Evolutionary conservation across 139 green algal genomes (phyloP), one percentile per base, ranked within the genome.

Genomic region (Ettlia oleoabundans): DNA sequence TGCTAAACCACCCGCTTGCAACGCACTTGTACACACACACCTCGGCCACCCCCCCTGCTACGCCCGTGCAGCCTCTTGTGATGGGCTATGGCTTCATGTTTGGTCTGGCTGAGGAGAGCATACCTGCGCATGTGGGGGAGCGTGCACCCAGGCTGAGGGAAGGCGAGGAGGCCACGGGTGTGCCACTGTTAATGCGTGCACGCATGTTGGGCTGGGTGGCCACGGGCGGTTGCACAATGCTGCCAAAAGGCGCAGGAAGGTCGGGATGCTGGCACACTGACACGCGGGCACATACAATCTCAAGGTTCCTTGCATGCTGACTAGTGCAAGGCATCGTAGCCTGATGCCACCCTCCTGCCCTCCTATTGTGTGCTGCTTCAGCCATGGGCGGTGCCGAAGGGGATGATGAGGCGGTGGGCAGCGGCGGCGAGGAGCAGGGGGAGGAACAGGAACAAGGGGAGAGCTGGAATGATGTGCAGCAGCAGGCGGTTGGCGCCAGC

Each of bases 81-180:
- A 95, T 99, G 89, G 97, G 97, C 28, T 95, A 98, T 55, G 93
- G 89, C 22, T 96, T 96, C 79, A 77, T 99, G 81, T 93, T 93
- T 76, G 81, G 84, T 2, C 84, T 93, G 83, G 96, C 98, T 40
- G 94, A 98, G 51, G 87, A 78, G 38, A 94, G 82, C 84, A 87
- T 98, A 19, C 92, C 86, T 0, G 86, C 82, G 3, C 96, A 99
- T 81, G 42, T 93, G 51, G 93, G 96, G 4, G 96, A 99, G 89
- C 80, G 95, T 1, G 90, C 91, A 0, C 71, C 88, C 26, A 53
- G 81, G 19, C 53, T 68, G 62, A 42, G 35, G 58, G 74, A 80
- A 32, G 72, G 43, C 35, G 83, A 55, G 7, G 70, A 42, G 35
- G 62, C 26, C 19, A 9, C 66, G 18, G 52, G n/a, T 19, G 38